These are phyloP conservation scores for Citrullus amarus DNA, from an alignment of 306 rosid genomes.

Conservation along the genomic window DNA sequence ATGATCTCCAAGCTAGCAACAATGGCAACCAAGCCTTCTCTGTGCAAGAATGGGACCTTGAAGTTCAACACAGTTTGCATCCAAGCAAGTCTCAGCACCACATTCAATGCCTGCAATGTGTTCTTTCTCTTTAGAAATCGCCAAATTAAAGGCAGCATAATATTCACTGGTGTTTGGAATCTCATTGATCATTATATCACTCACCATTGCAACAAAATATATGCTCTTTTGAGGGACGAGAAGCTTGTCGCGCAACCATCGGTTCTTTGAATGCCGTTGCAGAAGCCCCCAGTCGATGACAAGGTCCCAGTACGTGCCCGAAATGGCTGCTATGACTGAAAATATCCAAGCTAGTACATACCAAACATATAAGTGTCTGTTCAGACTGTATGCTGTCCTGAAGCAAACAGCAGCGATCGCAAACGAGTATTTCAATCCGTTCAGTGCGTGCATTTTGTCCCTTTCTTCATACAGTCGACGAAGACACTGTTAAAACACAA, in stretches of 20 bases:
- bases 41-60: conserved; percentile 25
- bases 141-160: not conserved
- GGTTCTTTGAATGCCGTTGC: conserved; percentile 41
- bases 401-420: conserved; percentile 51
- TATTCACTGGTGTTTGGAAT: not conserved
- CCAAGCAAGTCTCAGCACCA: conserved; percentile 68
- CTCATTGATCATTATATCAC: not conserved
- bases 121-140: not conserved
- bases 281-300: conserved; percentile 66
- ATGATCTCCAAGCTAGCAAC: conserved; percentile 52
- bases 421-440: conserved; percentile 40
- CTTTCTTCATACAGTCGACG: conserved; percentile 50
- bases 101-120: conserved; percentile 38
- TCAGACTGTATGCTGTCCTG: conserved; percentile 32
- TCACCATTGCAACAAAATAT: conserved; percentile 55
- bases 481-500: conserved; percentile 28
- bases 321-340: conserved; percentile 36
- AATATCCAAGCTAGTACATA: conserved; percentile 25
- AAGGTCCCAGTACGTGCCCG: conserved; percentile 58
- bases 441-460: conserved; percentile 49
- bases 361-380: conserved; percentile 16
- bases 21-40: conserved; percentile 21
- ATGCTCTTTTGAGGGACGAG: conserved; percentile 31
- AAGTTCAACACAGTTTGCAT: conserved; percentile 39
- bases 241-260: conserved; percentile 74